Base-by-base conservation (phyloP, 345 rosid genomes). In the Citrus glauca region DNA sequence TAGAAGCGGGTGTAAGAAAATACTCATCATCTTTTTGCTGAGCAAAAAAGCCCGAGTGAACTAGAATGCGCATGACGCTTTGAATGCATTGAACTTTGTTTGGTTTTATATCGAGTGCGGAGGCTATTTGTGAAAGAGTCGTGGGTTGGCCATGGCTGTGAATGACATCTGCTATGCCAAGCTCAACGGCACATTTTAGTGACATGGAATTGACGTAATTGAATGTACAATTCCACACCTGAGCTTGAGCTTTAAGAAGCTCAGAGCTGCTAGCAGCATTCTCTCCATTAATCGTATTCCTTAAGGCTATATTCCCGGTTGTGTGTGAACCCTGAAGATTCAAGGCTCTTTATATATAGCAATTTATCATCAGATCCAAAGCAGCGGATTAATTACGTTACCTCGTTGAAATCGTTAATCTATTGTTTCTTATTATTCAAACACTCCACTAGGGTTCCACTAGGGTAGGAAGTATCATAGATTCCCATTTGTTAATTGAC, bases 51-150 rank as follows among this genome's bases (percentile, higher is more conserved):
- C 77, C 77, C 17, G 45, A 45, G 60, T 42, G 69, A 42, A 62
- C 61, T 22, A 63, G 61, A 63, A 63, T 10, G 19, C 77, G 77
- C 77, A 74, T 74, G 10, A 74, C 30, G 77, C 77, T 59, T 27
- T 28, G 61, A 45, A 74, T 19, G 69, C 30, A 27, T 19, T 63
- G 22, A 13, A 22, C 45, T 48, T 74, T 63, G 60, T 28, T 38
- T 9, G 70, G 60, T 40, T 20, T 59, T 28, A 74, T 6, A 27
- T 45, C 9, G 27, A 74, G 77, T 32, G 69, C 25, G 13, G 77
- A 19, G n/a, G 30, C 20, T 45, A 74, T 6, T 16, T 63, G 17
- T 38, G 60, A 17, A 40, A 62, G 42, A 4, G 68, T 30, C 13
- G 63, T 74, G 77, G 77, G 69, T 45, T 62, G 6, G 60, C 77